Evolutionary conservation across 2,329 filamentous ascomycete genomes (phyloP), one percentile per base, ranked within the genome.

Genomic region (Acephala macrosclerotiorum): DNA sequence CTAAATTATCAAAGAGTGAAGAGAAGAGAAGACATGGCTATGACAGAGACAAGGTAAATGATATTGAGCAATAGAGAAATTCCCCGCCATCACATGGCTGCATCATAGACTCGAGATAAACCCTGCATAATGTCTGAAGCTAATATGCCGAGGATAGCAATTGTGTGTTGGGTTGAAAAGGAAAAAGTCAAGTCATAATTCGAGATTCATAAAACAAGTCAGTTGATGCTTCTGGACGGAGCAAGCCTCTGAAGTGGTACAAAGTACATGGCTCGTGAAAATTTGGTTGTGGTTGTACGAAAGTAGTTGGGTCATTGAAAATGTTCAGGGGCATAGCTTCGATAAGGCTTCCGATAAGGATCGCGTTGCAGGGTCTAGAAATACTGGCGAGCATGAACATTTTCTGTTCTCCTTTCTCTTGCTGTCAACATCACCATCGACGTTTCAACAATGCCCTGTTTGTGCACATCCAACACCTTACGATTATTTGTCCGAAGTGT

Each of bases 401-500:
- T 49, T 64, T 61, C 26, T 68, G 68, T 18, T 61, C 69, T 61
- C 40, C 40, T 63, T 61, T 60, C 49, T 72, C 49, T 72, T 65
- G 56, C 63, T 59, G 38, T 60, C 47, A 58, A 72, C 70, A n/a
- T 63, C 68, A 18, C 51, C 61, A 35, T 22, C 33, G n/a, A 6
- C 1, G 22, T 29, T 29, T 59, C 64, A 67, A 68, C 59, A 33
- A 77, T 77, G 75, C 56, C 68, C 70, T 76, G 75, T 65, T 67
- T 65, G 26, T 77, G 74, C 58, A 70, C 63, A 26, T 51, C 58
- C 25, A 73, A 73, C 56, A 70, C 68, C 16, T 66, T 76, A n/a
- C 63, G 66, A 61, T 55, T 72, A 2, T 77, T 77, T 53, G 70
- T 77, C 26, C 71, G 74, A 60, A 74, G 66, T 66, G 61, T 77